Conservation (phyloP, 2,329 filamentous ascomycete species). For the Chaetomiaceae sp. region DNA sequence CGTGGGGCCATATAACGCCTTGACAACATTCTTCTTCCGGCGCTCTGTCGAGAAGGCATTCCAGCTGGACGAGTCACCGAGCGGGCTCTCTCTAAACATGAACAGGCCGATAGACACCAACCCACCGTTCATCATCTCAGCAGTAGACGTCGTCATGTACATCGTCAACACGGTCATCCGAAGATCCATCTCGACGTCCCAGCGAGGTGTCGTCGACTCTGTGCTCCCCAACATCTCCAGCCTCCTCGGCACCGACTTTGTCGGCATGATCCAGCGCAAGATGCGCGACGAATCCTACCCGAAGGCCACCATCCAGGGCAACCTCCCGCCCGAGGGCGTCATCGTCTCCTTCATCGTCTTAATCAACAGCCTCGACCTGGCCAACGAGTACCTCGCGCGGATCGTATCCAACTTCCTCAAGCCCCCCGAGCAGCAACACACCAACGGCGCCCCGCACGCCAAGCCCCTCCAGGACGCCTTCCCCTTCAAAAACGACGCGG, state of each 20-base stretch:
- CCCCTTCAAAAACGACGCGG: constrained; percentile 72
- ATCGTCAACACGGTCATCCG: constrained; percentile 91
- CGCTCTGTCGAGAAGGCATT: constrained; percentile 96
- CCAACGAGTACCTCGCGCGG: constrained; percentile 82
- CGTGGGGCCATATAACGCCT: constrained; percentile 75
- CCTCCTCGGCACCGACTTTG: constrained; percentile 82
- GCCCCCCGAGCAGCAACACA: constrained; percentile 33
- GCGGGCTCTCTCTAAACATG: constrained; percentile 71
- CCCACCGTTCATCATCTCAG: constrained; percentile 86
- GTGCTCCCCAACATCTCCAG: constrained; percentile 75
- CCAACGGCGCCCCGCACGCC: constrained; percentile 33
- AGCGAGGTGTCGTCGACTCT: constrained; percentile 69
- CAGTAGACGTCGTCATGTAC: constrained; percentile 99
- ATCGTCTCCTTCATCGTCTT: constrained; percentile 87
- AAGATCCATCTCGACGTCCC: constrained; percentile 79
- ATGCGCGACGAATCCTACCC: constrained; percentile 97
- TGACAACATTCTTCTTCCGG: constrained; percentile 96
- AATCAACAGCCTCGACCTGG: constrained; percentile 92
- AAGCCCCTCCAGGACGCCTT: constrained; percentile 61
- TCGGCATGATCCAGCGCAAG: constrained; percentile 94
- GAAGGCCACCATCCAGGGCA: constrained; percentile 69
- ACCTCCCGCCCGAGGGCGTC: constrained; percentile 79
- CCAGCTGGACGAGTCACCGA: constrained; percentile 85
- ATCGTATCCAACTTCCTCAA: constrained; percentile 70
- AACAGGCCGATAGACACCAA: constrained; percentile 68